A percentile compares a stretch with the other conserved stretches of the same genome.
phyloP scores from a whole-genome alignment of 495 filamentous ascomycete genomes.

The Xylaria sp. region DNA sequence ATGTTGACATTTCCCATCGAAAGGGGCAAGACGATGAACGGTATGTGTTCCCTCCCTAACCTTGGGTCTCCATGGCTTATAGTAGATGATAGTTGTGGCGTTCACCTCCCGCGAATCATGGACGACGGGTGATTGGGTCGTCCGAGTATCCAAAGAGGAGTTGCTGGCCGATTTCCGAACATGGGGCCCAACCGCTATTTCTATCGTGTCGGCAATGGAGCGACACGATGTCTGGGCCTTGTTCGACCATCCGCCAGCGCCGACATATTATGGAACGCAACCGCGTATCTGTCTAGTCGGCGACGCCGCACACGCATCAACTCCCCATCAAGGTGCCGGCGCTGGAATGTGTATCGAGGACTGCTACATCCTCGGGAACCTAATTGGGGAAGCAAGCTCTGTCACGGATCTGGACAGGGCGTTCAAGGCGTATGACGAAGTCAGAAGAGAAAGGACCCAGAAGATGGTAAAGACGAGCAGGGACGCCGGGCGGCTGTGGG shows the following conservation, averaged over 20 bases:
- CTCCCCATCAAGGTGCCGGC: slow-evolving; percentile 73
- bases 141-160: slow-evolving; percentile 60
- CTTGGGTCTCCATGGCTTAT: background rate
- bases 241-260: slow-evolving; percentile 65
- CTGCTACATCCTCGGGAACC: slow-evolving; percentile 63
- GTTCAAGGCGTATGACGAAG: slow-evolving; percentile 67
- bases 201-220: slow-evolving; percentile 38
- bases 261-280: slow-evolving; percentile 55
- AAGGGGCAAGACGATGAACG: slow-evolving; percentile 68
- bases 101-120: slow-evolving; percentile 45
- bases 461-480: slow-evolving; percentile 52
- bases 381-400: slow-evolving; percentile 57
- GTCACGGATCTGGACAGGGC: slow-evolving; percentile 53
- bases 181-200: slow-evolving; percentile 58
- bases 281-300: slow-evolving; percentile 64
- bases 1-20: slow-evolving; percentile 72
- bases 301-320: slow-evolving; percentile 74
- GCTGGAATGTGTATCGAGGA: slow-evolving; percentile 75
- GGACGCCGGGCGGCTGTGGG: slow-evolving; percentile 47
- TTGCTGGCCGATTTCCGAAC: slow-evolving; percentile 61
- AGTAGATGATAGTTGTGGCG: slow-evolving; percentile 33
- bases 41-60: slow-evolving; percentile 34
- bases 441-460: slow-evolving; percentile 58
- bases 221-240: slow-evolving; percentile 63
- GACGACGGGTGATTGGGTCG: slow-evolving; percentile 63